A percentile compares a stretch with the other conserved stretches of the same genome.
phyloP scores from a whole-genome alignment of 768 basidiomycete species.

The Strobilomyces dryophilus region DNA sequence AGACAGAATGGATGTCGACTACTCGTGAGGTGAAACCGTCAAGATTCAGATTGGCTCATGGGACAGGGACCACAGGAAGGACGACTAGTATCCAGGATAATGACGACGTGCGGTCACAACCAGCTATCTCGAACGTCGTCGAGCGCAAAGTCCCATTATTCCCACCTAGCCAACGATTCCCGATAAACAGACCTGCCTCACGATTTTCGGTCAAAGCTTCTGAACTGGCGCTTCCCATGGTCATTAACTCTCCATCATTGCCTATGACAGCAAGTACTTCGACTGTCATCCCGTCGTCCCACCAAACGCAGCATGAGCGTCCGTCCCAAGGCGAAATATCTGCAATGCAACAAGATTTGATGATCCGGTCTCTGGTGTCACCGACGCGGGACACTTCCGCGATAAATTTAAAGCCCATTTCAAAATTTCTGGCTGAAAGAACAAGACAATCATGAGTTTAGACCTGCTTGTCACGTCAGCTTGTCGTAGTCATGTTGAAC shows the following conservation, averaged over 20 bases:
- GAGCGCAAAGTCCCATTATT: constrained; percentile 20
- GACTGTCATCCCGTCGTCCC: not conserved
- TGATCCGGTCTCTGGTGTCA: not conserved
- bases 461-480: not conserved
- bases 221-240: constrained; percentile 5
- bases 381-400: not conserved
- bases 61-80: not conserved
- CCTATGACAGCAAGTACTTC: constrained; percentile 6
- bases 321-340: not conserved
- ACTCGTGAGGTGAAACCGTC: constrained; percentile 36
- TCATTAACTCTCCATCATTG: constrained; percentile 20
- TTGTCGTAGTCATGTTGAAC: not conserved
- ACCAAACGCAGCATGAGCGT: not conserved
- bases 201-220: constrained; percentile 1
- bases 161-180: constrained; percentile 10
- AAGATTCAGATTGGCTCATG: constrained; percentile 40
- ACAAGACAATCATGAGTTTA: constrained; percentile 7
- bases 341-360: constrained; percentile 11
- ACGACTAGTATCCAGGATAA: constrained; percentile 17
- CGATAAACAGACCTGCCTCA: constrained; percentile 13
- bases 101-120: constrained; percentile 36
- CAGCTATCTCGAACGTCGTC: constrained; percentile 21
- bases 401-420: constrained; percentile 14
- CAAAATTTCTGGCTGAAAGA: constrained; percentile 35
- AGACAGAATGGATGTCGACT: not conserved